phyloP scores from a whole-genome alignment of 306 rosid genomes.

The Sicyos baderoa region DNA sequence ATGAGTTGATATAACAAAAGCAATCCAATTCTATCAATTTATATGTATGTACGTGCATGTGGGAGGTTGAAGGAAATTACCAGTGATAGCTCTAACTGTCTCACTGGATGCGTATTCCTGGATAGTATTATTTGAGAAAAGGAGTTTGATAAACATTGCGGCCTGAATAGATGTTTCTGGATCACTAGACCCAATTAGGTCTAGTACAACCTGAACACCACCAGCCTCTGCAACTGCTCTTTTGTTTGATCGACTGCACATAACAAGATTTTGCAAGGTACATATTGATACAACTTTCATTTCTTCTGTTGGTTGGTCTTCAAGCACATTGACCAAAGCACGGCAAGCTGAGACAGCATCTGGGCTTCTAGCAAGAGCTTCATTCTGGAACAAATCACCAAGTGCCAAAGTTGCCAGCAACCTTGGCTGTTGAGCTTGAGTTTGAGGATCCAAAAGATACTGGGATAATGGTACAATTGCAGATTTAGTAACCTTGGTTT shows the following conservation, averaged over 20 bases:
- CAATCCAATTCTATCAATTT: neutral
- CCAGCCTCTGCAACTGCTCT: constrained; percentile 99
- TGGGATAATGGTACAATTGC: constrained; percentile 89
- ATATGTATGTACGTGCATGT: neutral
- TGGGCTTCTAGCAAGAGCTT: constrained; percentile 81
- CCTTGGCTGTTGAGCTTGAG: constrained; percentile 96
- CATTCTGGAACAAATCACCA: constrained; percentile 93
- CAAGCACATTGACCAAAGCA: constrained; percentile 95
- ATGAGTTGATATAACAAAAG: neutral
- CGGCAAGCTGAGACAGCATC: constrained; percentile 99
- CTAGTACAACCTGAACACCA: constrained; percentile 96
- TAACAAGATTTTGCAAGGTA: constrained; percentile 95
- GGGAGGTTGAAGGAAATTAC: constrained; percentile 40
- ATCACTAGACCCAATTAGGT: constrained; percentile 86
- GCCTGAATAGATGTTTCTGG: constrained; percentile 96
- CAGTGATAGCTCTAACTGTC: constrained; percentile 91
- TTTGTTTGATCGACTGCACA: constrained; percentile 87
- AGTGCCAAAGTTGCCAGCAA: constrained; percentile 93
- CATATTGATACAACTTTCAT: constrained; percentile 99
- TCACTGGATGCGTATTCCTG: constrained; percentile 99
- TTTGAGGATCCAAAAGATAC: constrained; percentile 97
- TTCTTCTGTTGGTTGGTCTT: constrained; percentile 98
- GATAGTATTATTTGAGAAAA: constrained; percentile 91
- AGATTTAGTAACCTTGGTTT: constrained; percentile 79
- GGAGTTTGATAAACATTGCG: constrained; percentile 91